Conservation (phyloP, 768 basidiomycete species). For the Mycena sanguinolenta region DNA sequence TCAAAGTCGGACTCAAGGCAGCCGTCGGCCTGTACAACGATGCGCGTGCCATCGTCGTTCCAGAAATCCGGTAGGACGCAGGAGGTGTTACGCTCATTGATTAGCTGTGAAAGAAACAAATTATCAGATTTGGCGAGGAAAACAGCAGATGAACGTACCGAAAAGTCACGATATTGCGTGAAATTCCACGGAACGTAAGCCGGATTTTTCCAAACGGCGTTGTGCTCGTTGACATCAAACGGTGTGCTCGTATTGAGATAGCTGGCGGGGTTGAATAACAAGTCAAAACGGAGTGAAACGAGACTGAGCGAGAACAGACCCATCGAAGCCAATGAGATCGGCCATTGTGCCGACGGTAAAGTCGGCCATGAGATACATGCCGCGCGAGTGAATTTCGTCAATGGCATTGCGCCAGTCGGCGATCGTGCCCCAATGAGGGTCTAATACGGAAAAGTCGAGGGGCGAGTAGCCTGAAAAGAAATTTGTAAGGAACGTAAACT, state of each 20-base stretch:
- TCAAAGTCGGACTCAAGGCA: slow-evolving; percentile 91
- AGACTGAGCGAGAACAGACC: slow-evolving; percentile 60
- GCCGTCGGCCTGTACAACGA: slow-evolving; percentile 72
- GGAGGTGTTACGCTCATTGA: slow-evolving; percentile 78
- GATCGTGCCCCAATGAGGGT: slow-evolving; percentile 93
- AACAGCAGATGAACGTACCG: slow-evolving; percentile 53
- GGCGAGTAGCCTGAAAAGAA: slow-evolving; percentile 84
- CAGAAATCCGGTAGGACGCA: slow-evolving; percentile 87
- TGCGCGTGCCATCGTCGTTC: slow-evolving; percentile 77
- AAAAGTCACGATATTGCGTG: slow-evolving; percentile 86
- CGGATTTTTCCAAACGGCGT: slow-evolving; percentile 80
- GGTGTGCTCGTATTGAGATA: slow-evolving; percentile 85
- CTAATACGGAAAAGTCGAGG: slow-evolving; percentile 89
- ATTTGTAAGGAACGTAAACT: slow-evolving; percentile 27
- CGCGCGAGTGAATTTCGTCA: slow-evolving; percentile 80
- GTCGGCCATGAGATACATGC: slow-evolving; percentile 94
- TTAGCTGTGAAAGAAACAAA: slow-evolving; percentile 57
- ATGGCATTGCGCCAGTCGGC: slow-evolving; percentile 84
- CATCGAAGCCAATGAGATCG: slow-evolving; percentile 88
- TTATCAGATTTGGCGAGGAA: slow-evolving; percentile 7
- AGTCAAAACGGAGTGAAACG: slow-evolving; percentile 11
- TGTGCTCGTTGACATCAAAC: slow-evolving; percentile 82
- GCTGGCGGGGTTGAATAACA: slow-evolving; percentile 52
- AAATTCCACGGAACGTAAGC: slow-evolving; percentile 89
- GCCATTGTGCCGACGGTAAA: slow-evolving; percentile 95